A percentile compares a stretch with the other conserved stretches of the same genome.
These are phyloP conservation scores for Hermanozyma aechmeae DNA, from an alignment of 805 yeast genomes.

Conservation along the genomic window DNA sequence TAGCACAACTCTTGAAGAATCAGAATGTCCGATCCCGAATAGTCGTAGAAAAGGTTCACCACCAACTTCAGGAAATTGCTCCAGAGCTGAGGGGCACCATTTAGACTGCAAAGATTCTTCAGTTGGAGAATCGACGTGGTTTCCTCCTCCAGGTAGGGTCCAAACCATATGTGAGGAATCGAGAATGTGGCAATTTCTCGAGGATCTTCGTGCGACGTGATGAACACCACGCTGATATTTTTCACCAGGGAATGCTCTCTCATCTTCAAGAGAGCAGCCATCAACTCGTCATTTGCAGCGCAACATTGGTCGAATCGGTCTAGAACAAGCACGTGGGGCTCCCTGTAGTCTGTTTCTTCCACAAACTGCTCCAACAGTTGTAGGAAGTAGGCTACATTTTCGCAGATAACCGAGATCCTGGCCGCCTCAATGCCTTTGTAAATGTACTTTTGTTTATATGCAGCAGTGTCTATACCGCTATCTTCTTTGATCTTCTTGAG, in stretches of 20 bases:
- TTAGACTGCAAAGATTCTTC: conserved; percentile 17
- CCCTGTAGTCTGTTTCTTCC: conserved; percentile 16
- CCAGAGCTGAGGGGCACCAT: conserved; percentile 23
- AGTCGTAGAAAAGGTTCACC: conserved; percentile 35
- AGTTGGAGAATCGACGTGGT: conserved; percentile 27
- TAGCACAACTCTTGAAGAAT: conserved; percentile 21
- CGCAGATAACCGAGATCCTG: conserved; percentile 25
- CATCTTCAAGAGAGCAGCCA: conserved; percentile 30
- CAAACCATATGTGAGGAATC: conserved; percentile 33
- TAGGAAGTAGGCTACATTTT: conserved; percentile 30
- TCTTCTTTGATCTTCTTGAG: conserved; percentile 27
- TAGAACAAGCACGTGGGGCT: conserved; percentile 35
- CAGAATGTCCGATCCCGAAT: conserved; percentile 35
- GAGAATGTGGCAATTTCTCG: conserved; percentile 25
- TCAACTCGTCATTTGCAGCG: conserved; percentile 32
- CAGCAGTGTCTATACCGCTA: conserved; percentile 19
- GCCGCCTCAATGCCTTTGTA: conserved; percentile 17
- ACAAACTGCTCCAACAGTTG: conserved; percentile 32
- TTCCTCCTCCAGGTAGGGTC: conserved; percentile 27
- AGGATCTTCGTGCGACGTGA: conserved; percentile 32
- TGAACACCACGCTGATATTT: conserved; percentile 29
- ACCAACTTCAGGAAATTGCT: conserved; percentile 33
- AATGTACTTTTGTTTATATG: conserved; percentile 11
- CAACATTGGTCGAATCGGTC: conserved; percentile 40
- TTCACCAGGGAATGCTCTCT: conserved; percentile 29